Conservation (phyloP, 2,329 filamentous ascomycete genomes). For the Exserohilum turcica region DNA sequence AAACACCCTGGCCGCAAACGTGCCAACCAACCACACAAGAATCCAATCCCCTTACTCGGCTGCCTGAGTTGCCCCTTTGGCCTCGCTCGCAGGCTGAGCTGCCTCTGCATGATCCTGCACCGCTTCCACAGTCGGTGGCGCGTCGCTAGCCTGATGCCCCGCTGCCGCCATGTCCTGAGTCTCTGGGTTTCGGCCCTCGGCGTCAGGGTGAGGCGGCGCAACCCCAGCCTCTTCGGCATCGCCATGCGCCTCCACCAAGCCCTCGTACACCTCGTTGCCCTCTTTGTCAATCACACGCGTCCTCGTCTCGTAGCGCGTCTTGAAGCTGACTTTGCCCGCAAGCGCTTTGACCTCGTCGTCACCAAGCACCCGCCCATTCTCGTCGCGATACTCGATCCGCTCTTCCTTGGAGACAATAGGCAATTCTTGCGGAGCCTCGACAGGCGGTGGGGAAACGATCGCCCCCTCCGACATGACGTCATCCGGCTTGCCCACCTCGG, state of each 20-base stretch:
- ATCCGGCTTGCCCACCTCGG: constrained; percentile 24
- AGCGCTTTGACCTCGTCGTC: constrained; percentile 82
- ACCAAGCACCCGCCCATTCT: constrained; percentile 86
- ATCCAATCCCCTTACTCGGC: constrained; percentile 20
- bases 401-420: constrained; percentile 67
- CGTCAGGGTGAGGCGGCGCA: constrained; percentile 62
- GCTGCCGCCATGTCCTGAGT: constrained; percentile 54
- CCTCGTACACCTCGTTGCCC: constrained; percentile 74
- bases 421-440: constrained; percentile 31
- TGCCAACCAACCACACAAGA: background rate
- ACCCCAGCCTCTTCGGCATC: constrained; percentile 41
- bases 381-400: constrained; percentile 90
- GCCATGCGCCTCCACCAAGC: constrained; percentile 46
- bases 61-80: constrained; percentile 39
- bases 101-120: constrained; percentile 48
- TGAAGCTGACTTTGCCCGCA: constrained; percentile 91
- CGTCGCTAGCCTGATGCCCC: constrained; percentile 48
- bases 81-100: constrained; percentile 49
- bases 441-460: constrained; percentile 38
- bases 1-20: background rate
- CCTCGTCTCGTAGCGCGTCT: constrained; percentile 94
- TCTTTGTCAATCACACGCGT: constrained; percentile 80
- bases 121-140: constrained; percentile 49
- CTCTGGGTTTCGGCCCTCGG: constrained; percentile 62
- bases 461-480: constrained; percentile 36